These are phyloP conservation scores for Viridothelium virens DNA, from an alignment of 495 filamentous ascomycete species.

Conservation along the genomic window DNA sequence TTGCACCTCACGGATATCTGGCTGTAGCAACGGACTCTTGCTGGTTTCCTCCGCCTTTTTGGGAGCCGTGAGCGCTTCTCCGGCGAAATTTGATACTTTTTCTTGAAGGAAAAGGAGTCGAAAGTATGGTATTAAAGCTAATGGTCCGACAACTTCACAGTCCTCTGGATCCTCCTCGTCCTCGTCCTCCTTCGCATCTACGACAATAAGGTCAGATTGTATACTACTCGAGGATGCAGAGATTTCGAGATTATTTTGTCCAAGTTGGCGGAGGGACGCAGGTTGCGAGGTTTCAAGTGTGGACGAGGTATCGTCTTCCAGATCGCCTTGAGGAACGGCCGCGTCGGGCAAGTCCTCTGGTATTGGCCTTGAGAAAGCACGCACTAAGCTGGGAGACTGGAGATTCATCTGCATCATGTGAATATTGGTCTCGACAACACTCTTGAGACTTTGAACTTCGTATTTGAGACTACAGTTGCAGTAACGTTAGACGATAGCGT, in stretches of 20 bases:
- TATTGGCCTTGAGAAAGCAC: neutral
- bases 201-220: neutral
- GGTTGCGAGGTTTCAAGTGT: neutral
- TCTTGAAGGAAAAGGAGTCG: neutral
- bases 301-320: neutral
- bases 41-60: neutral
- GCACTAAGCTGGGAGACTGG: neutral
- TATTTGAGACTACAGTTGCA: neutral
- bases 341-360: neutral
- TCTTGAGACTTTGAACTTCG: neutral
- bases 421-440: neutral
- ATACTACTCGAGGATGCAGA: neutral
- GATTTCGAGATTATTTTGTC: neutral
- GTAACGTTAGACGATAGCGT: neutral
- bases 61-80: neutral
- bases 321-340: neutral
- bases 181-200: neutral
- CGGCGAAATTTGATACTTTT: neutral
- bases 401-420: neutral
- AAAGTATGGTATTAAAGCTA: neutral
- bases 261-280: neutral
- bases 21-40: neutral
- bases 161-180: neutral
- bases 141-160: neutral
- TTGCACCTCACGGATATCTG: neutral